phyloP scores from a whole-genome alignment of 176 grass and related monocot genomes.

The Melocanna baccifera region DNA sequence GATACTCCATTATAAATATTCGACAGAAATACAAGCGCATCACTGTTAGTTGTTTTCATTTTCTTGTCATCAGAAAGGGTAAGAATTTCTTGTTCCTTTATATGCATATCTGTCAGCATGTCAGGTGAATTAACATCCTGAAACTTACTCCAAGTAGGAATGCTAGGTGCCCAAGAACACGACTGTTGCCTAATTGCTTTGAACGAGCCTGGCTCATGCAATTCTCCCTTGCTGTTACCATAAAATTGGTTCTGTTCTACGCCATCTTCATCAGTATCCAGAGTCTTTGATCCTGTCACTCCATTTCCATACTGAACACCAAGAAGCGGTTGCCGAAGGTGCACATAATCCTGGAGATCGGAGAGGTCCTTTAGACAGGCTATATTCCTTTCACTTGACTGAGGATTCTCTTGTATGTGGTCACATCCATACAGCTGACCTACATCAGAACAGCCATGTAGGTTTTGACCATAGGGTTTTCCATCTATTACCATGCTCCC shows the following conservation, averaged over 20 bases:
- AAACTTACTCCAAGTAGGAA: constrained; percentile 23
- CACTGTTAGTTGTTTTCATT: constrained; percentile 8
- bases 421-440: constrained; percentile 28
- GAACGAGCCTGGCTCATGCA: constrained; percentile 1
- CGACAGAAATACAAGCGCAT: background rate
- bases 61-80: constrained; percentile 19
- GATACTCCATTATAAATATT: constrained; percentile 13
- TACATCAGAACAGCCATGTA: constrained; percentile 7
- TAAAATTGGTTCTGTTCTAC: background rate
- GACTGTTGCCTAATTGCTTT: background rate
- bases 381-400: constrained; percentile 24
- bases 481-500: constrained; percentile 19
- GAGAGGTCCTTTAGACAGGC: background rate
- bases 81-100: constrained; percentile 4
- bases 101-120: constrained; percentile 27
- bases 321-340: background rate
- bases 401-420: constrained; percentile 26
- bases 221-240: constrained; percentile 1
- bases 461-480: constrained; percentile 3
- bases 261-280: constrained; percentile 12
- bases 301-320: background rate
- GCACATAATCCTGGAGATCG: constrained; percentile 16
- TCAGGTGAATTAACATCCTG: constrained; percentile 21
- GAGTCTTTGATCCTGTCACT: constrained; percentile 14
- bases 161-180: background rate